Evolutionary conservation across 23 red algal species (phyloP).

Genomic region (Gracilaria domingensis): DNA sequence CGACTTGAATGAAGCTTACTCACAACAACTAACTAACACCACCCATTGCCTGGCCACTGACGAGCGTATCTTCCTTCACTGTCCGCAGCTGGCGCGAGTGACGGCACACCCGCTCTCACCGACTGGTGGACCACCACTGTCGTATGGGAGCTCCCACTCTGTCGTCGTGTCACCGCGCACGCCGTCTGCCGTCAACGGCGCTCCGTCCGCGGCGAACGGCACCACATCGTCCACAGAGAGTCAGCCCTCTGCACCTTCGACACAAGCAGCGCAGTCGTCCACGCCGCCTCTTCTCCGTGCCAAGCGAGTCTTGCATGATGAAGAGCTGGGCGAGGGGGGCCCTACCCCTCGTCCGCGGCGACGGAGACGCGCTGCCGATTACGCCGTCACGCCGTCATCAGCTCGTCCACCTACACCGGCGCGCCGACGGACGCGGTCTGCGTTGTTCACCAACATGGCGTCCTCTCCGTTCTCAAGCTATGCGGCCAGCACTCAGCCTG

Average conservation of each 20-base stretch:
- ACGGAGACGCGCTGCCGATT: not conserved
- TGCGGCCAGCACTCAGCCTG: conserved; percentile 10
- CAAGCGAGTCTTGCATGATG: not conserved
- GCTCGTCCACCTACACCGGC: conserved; percentile 16
- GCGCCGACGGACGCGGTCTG: too few relatives aligned
- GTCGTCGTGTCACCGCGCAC: not conserved
- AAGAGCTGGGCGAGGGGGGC: too few relatives aligned
- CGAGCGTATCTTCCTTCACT: conserved; percentile 30
- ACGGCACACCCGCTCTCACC: not conserved
- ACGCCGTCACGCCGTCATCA: not conserved
- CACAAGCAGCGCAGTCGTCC: not conserved
- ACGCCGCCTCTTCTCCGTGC: not conserved
- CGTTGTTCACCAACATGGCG: too few relatives aligned
- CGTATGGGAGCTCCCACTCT: too few relatives aligned
- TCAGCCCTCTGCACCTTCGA: not conserved
- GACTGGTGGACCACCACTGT: too few relatives aligned
- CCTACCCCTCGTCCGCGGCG: not conserved
- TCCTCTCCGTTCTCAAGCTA: conserved; percentile 18
- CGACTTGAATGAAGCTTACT: not conserved
- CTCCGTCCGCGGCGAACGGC: too few relatives aligned
- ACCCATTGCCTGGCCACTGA: not conserved
- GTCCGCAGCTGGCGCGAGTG: not conserved
- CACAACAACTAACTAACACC: not conserved
- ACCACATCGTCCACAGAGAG: too few relatives aligned
- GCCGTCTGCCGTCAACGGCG: too few relatives aligned